phyloP scores from a whole-genome alignment of 768 basidiomycete genomes.

The Lactarius akahatsu region DNA sequence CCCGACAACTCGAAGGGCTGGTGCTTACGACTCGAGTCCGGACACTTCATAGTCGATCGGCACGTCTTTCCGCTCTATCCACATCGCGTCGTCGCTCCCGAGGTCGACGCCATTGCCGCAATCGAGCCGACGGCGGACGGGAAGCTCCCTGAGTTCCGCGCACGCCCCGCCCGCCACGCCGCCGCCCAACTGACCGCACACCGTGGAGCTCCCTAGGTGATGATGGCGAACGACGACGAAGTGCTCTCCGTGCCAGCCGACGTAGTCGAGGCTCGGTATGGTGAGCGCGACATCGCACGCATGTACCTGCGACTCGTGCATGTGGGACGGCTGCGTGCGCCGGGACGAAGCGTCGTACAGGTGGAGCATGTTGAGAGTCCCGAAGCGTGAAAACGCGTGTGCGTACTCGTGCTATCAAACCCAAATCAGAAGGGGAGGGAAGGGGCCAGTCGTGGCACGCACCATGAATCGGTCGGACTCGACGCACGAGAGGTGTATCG shows the following conservation, averaged over 20 bases:
- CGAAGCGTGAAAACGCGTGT: constrained; percentile 46
- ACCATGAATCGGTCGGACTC: constrained; percentile 54
- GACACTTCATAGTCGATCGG: constrained; percentile 73
- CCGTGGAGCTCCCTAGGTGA: neutral
- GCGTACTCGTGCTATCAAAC: constrained; percentile 53
- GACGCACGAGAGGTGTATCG: constrained; percentile 52
- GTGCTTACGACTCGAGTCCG: constrained; percentile 40
- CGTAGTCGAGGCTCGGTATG: constrained; percentile 57
- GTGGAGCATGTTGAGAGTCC: constrained; percentile 58
- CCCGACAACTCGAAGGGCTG: neutral
- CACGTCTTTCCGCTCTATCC: constrained; percentile 73
- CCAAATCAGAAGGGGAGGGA: neutral
- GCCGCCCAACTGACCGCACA: neutral
- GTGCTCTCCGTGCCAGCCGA: constrained; percentile 75
- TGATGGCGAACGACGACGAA: constrained; percentile 54
- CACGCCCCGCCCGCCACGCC: constrained; percentile 25
- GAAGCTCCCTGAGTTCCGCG: constrained; percentile 60
- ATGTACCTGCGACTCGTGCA: constrained; percentile 53
- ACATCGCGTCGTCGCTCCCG: constrained; percentile 58
- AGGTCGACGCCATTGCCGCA: constrained; percentile 67
- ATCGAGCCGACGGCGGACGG: constrained; percentile 54
- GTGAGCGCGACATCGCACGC: constrained; percentile 51
- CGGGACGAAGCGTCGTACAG: constrained; percentile 48
- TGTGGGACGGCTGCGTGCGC: constrained; percentile 54
- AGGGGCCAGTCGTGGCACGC: constrained; percentile 28